Base-by-base conservation (phyloP, 805 yeast species). In the Cyberlindnera subsufficiens region DNA sequence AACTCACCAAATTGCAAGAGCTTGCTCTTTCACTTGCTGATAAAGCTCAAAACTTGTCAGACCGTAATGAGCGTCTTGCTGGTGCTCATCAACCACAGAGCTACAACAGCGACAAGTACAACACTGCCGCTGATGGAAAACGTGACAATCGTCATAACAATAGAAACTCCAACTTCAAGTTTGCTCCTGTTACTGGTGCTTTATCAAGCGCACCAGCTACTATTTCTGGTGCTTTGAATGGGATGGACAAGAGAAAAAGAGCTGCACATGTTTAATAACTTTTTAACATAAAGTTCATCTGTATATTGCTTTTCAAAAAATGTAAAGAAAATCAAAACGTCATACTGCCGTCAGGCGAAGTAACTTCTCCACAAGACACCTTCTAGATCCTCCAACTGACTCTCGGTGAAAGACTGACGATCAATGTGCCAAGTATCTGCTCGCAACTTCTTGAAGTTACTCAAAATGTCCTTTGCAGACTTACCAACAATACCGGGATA, bases 401-500 rank as follows among this genome's bases (percentile, higher is more conserved):
- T 86, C 38, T 74, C 77, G 8, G 80, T 78, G 60, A 91, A 93
- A 13, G 75, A 78, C 51, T 71, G 71, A 46, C 84, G 75, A 59
- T 91, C 99, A 45, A 88, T 77, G 55, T 86, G 95, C 99, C 99
- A 91, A 0, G 97, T 88, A 55, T 91, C 99, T 45, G 90, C 95
- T 51, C 98, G 76, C 6, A 87, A 79, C 67, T 89, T 89, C 61
- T 90, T 91, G 67, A 93, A 93, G 49, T 79, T 82, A 49, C 95
- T 82, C 39, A 91, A 70, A 2, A 78, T 74, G 29, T 80, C 81
- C 61, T 91, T 91, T 6, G 96, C 95, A 1, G 95, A 76, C 42
- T 82, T 77, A 1, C 96, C 96, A 25, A 85, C 78, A 41, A 80
- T 60, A 7, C 97, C 97, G 15, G 81, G 81, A 17, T 85, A 75